Base-by-base conservation (phyloP, 116 monocot species). In the Cymodocea nodosa region DNA sequence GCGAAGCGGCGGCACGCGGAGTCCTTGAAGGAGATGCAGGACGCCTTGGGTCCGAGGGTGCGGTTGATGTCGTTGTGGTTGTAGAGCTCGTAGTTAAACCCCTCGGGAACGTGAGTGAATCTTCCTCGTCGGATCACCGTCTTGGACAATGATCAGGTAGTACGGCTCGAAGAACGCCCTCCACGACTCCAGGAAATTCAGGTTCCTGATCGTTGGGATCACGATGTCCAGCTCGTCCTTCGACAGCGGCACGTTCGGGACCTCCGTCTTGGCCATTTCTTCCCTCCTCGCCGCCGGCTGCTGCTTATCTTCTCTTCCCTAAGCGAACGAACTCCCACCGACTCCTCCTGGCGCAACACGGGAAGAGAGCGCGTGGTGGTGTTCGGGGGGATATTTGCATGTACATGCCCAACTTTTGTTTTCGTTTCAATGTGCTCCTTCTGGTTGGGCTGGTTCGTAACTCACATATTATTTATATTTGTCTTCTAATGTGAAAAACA, bases 1-100 rank as follows among this genome's bases (percentile, higher is more conserved):
- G 87, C 92, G 66, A 92, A 92, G 80, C 87, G 87, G 4, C 92
- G 64, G 79, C 92, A 92, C 40, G 92, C 83, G 59, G 87, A 87
- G 75, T 92, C 92, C 87, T 92, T 92, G 81, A 87, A 92, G 70
- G 92, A 92, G 82, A 92, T 92, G 70, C 87, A 92, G 51, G 83
- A 80, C 36, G 87, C 85, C 75, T 81, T 87, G 65, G 89, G 89
- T 0, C 89, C 92, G 16, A 92, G 79, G 77, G 87, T 85, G 60
- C 85, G 59, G 77, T 92, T 87, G 76, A 92, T 83, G 73, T 92
- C 87, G 71, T 92, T 85, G 24, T 87, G 68, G 70, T 92, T 92
- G 85, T 87, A 83, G 55, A 92, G 83, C 82, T 92, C 92, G 81
- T 92, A 92, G 70, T 92, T 87, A 72, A 87, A 92, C 0, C 92